Evolutionary conservation across 1,284 basidiomycete genomes (phyloP), one percentile per base, ranked within the genome.

Genomic region (Fomitopsis schrenkii): DNA sequence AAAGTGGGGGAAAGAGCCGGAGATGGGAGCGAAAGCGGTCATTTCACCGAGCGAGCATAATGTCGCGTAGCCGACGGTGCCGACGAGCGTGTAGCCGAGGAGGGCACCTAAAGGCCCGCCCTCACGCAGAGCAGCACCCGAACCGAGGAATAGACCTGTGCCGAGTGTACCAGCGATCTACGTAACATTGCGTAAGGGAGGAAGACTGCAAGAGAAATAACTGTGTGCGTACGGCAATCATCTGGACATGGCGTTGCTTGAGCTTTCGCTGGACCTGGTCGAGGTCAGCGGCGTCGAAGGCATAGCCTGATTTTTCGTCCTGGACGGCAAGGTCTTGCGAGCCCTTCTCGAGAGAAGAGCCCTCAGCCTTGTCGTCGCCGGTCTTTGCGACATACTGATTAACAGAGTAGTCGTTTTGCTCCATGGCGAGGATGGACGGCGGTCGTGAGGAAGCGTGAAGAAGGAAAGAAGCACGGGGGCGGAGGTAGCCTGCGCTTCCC

Each of bases 131-230:
- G 86, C 80, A 58, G 80, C 76, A 22, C 93, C 93, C 14, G 89
- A 87, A 64, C 91, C 91, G 46, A 95, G 79, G 79, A 95, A 95
- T 22, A 93, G 79, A 71, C 91, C 91, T 1, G 90, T 93, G 48
- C 88, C 88, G 62, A 90, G 83, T 36, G 86, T 88, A 41, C 88
- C 88, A 59, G 87, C 87, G 69, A 88, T 87, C 86, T 88, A 66
- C 28, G 58, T n/a, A 15, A n/a, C 28, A 7, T 50, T 41, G 30
- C 8, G 42, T 19, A 2, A 40, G 41, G 44, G 26, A 26, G 10
- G 15, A 26, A 26, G 17, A 33, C 6, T 3, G 5, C 2, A 33
- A 28, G 38, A 14, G 22, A 40, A 7, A 22, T 22, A 48, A 15
- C 14, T 41, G n/a, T 30, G 38, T 26, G 55, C 36, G 57, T 57